Percentiles rank a stretch among this genome's conserved stretches.
phyloP scores from a whole-genome alignment of 1,284 basidiomycete species.

The Apiotrichum gamsii region DNA sequence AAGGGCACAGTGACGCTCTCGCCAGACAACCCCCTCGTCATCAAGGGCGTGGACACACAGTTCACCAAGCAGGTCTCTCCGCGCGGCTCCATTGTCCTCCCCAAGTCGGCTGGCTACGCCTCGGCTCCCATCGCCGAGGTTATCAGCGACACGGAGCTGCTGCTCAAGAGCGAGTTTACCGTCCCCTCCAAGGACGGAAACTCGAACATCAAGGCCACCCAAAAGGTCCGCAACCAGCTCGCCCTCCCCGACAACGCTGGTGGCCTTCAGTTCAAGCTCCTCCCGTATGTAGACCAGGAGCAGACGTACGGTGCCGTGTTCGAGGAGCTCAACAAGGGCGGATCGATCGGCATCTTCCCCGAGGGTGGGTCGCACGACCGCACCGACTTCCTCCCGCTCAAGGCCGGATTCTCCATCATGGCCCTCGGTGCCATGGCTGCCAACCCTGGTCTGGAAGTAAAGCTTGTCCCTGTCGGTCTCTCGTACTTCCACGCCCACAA shows the following conservation, averaged over 20 bases:
- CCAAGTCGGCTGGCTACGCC: constrained; percentile 71
- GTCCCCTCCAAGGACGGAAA: constrained; percentile 45
- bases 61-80: constrained; percentile 74
- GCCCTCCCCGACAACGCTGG: constrained; percentile 22
- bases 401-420: constrained; percentile 95
- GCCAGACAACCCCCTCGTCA: constrained; percentile 65
- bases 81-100: constrained; percentile 80
- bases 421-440: constrained; percentile 95
- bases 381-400: constrained; percentile 85
- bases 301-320: constrained; percentile 96
- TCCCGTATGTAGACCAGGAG: constrained; percentile 85
- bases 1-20: constrained; percentile 69
- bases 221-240: constrained; percentile 60
- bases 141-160: constrained; percentile 74
- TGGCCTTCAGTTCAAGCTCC: constrained; percentile 68
- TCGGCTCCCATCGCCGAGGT: constrained; percentile 82
- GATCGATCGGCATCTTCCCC: constrained; percentile 91
- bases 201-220: constrained; percentile 65
- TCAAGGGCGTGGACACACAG: constrained; percentile 69
- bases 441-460: constrained; percentile 76
- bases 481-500: constrained; percentile 94
- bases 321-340: constrained; percentile 74
- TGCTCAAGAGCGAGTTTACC: constrained; percentile 79
- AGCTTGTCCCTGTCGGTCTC: constrained; percentile 88
- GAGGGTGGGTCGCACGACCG: constrained; percentile 97